These are phyloP conservation scores for Tulasnella sp. DNA, from an alignment of 768 basidiomycete genomes.

Conservation along the genomic window DNA sequence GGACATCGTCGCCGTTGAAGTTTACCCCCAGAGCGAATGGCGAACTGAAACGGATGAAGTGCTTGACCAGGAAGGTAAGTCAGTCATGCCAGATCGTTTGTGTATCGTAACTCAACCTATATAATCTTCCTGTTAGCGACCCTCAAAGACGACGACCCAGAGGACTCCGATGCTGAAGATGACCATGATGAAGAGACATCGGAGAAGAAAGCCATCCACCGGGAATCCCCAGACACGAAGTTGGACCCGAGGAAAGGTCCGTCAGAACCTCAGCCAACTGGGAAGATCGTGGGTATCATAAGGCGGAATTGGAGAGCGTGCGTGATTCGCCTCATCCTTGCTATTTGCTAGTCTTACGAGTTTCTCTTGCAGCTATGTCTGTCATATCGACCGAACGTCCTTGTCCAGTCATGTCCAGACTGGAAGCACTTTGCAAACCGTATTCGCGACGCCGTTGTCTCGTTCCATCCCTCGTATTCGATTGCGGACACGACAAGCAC, in stretches of 20 bases:
- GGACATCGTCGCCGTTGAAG: conserved; percentile 82
- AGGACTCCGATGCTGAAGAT: conserved; percentile 44
- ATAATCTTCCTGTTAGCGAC: conserved; percentile 40
- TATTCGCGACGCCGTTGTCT: conserved; percentile 90
- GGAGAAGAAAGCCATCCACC: conserved; percentile 34
- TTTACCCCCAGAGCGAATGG: conserved; percentile 84
- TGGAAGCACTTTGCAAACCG: conserved; percentile 76
- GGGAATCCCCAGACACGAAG: conserved; percentile 15
- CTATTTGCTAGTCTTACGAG: background rate
- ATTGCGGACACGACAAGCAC: conserved; percentile 88
- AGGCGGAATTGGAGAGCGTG: conserved; percentile 95
- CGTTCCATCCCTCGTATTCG: conserved; percentile 87
- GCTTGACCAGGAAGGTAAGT: conserved; percentile 79
- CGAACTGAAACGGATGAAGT: conserved; percentile 86
- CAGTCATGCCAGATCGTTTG: background rate
- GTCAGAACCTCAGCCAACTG: conserved; percentile 60
- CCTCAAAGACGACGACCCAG: conserved; percentile 77
- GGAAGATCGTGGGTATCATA: conserved; percentile 79
- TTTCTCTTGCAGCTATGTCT: conserved; percentile 60
- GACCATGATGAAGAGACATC: conserved; percentile 27
- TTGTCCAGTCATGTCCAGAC: conserved; percentile 66
- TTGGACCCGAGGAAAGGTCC: conserved; percentile 27
- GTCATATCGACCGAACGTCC: conserved; percentile 86
- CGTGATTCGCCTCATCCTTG: conserved; percentile 25
- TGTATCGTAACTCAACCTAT: background rate